phyloP scores from a whole-genome alignment of 768 basidiomycete species.

The Mycena maculata region DNA sequence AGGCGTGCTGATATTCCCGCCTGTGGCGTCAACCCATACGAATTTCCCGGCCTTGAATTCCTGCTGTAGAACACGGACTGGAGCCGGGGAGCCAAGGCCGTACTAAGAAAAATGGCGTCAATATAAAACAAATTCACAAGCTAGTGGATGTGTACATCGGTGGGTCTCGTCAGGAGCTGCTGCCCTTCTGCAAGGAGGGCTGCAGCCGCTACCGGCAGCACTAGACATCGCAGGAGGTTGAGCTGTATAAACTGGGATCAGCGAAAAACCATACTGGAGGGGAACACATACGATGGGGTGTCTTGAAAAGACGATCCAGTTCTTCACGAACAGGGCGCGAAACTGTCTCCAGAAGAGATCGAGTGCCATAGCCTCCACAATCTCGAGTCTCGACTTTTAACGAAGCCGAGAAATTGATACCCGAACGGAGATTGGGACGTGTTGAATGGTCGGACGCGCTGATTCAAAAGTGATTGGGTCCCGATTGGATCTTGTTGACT shows the following conservation, averaged over 20 bases:
- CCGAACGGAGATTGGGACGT: no score
- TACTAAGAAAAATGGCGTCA: conserved; percentile 29
- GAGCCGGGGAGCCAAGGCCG: conserved; percentile 36
- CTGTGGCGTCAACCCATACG: conserved; percentile 62
- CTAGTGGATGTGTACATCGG: conserved; percentile 51
- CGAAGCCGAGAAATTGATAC: no score
- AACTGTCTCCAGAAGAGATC: not conserved
- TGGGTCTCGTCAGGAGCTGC: conserved; percentile 47
- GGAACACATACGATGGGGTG: conserved; percentile 13
- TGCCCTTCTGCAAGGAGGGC: conserved; percentile 57
- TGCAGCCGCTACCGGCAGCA: conserved; percentile 57
- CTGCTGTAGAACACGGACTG: conserved; percentile 47
- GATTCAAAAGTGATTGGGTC: no score
- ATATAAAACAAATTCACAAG: conserved; percentile 27
- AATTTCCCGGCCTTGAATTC: conserved; percentile 45
- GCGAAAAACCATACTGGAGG: not conserved
- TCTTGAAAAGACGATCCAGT: conserved; percentile 16
- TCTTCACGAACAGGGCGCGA: conserved; percentile 13
- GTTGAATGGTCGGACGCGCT: no score
- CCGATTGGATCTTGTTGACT: no score
- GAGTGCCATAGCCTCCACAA: not conserved
- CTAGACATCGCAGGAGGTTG: conserved; percentile 55
- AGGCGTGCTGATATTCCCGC: conserved; percentile 53
- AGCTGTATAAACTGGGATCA: conserved; percentile 43
- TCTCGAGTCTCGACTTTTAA: no score